Base-by-base conservation (phyloP, 1,284 basidiomycete genomes). In the Rhodotorula sp. region DNA sequence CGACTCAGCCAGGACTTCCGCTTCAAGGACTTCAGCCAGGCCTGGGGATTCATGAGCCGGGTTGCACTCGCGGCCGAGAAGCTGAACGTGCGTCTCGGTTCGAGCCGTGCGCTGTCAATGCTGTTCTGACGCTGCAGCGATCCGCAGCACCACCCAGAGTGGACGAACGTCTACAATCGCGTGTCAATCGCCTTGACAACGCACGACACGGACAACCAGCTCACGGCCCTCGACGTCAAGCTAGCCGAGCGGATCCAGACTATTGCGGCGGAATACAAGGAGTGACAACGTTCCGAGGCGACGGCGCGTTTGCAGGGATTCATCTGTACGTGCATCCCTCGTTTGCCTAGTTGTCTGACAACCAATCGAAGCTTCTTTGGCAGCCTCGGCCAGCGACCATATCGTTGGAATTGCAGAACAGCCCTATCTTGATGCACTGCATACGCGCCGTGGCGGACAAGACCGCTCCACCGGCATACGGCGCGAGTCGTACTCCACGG, bases 91-190 rank as follows among this genome's bases (percentile, higher is more conserved):
- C 34, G 74, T 60, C 25, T 23, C 7, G 4, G 21, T n/a, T 12
- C 14, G 34, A 34, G 5, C 34, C 34, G 34, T 34, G 34, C 34
- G 2, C 34, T 34, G 34, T 34, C 34, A 34, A 34, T 34, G 34
- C 34, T 34, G 34, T 34, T 34, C 34, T 34, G 34, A 34, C 34
- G 34, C 34, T 34, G 34, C 34, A 34, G 34, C 34, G 34, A 34
- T 17, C 1, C 9, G 44, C 49, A 74, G 75, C 75, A 77, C 45
- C 75, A 77, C 41, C 75, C 75, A 14, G 70, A 75, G 16, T 77
- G 75, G 75, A 55, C 49, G 0, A 77, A 77, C 64, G 74, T 73
- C 45, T 75, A 72, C 64, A 73, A 73, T 44, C 64, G 63, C 49
- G 73, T 77, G 55, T 42, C 45, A 21, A 73, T 77, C 61, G 54